phyloP scores from a whole-genome alignment of 805 yeast species.

The Ogataea pilisensis region DNA sequence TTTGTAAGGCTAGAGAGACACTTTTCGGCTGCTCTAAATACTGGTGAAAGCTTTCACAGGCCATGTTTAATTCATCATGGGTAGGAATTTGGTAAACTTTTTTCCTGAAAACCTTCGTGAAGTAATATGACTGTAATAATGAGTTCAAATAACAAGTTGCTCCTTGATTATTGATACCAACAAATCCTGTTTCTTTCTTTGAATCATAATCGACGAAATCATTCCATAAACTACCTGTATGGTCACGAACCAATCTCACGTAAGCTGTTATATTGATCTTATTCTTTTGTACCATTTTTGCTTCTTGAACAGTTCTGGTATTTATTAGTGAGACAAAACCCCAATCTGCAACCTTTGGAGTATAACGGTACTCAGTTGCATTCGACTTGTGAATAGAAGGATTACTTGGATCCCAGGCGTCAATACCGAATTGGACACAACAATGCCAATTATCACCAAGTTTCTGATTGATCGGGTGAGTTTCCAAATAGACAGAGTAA shows the following conservation, averaged over 20 bases:
- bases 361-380: slow-evolving; percentile 76
- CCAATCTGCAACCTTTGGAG: slow-evolving; percentile 82
- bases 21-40: slow-evolving; percentile 37
- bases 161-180: slow-evolving; percentile 93
- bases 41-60: slow-evolving; percentile 26
- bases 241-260: slow-evolving; percentile 75
- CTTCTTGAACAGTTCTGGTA: slow-evolving; percentile 37
- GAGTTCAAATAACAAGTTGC: slow-evolving; percentile 98
- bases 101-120: slow-evolving; percentile 76
- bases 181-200: slow-evolving; percentile 81
- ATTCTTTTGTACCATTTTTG: slow-evolving; percentile 40
- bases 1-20: slow-evolving; percentile 82
- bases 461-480: slow-evolving; percentile 37
- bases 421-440: slow-evolving; percentile 89
- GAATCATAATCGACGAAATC: slow-evolving; percentile 82
- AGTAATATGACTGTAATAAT: slow-evolving; percentile 81
- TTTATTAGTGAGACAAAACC: slow-evolving; percentile 83
- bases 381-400: slow-evolving; percentile 57
- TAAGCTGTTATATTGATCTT: slow-evolving; percentile 69
- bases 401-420: slow-evolving; percentile 75
- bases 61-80: slow-evolving; percentile 41
- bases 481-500: slow-evolving; percentile 78
- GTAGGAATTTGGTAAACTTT: slow-evolving; percentile 91
- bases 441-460: slow-evolving; percentile 58
- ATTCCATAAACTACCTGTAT: slow-evolving; percentile 94